Evolutionary conservation across 176 grass and related monocot species (phyloP), one percentile per base, ranked within the genome.

Genomic region (Olyra latifolia): DNA sequence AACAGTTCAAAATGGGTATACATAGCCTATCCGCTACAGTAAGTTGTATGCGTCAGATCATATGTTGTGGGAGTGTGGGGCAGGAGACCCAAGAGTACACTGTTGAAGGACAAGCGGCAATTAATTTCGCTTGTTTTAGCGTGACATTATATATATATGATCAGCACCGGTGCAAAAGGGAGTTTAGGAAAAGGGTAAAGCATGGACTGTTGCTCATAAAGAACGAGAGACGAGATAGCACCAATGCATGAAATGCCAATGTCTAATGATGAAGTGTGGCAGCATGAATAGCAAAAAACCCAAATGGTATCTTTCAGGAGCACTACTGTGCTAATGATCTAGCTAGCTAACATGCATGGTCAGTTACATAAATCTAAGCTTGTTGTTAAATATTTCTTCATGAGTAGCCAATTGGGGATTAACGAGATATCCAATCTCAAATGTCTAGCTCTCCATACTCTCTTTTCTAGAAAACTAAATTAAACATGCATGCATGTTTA

Each of bases 1-100:
- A 69, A 69, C 78, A 70, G 65, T 32, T 67, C 50, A 68, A 57
- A 16, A 80, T 70, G 39, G 78, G 50, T 80, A 30, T n/a, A n/a
- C n/a, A n/a, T 69, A 30, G 40, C 49, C 65, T 58, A 70, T 80
- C 24, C 16, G 25, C 78, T 58, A 69, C 64, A 80, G 64, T 30
- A 46, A 70, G 38, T 10, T 22, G 23, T 35, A 63, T 32, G 15
- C 25, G n/a, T 22, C 43, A 47, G 75, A 63, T 63, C 25, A 48
- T 44, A 77, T 48, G 58, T 22, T 13, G 11, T 71, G 11, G 2
- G 23, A 80, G 28, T 35, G 40, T 67, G 65, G 65, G 65, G 65
- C 20, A 16, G 11, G 41, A 46, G 22, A 45, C 22, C 35, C 35
- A 16, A 38, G 47, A 32, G 54, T 38, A n/a, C 32, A 20, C 23